These are phyloP conservation scores for Scedosporium dehoogii DNA, from an alignment of 2,329 filamentous ascomycete genomes.

Conservation along the genomic window DNA sequence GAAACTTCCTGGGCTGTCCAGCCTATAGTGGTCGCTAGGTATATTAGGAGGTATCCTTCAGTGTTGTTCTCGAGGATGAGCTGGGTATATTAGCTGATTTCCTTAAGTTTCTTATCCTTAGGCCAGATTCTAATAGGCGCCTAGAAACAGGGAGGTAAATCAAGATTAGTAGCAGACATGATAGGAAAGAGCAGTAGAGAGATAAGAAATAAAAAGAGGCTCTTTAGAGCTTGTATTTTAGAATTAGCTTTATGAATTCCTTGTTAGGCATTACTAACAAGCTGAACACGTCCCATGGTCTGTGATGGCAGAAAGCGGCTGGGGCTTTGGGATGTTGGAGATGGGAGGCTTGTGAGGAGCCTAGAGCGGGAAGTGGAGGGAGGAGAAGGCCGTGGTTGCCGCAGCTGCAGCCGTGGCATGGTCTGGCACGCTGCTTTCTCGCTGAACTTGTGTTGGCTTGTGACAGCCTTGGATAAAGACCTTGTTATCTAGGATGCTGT, in stretches of 20 bases:
- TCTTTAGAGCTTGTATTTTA: conserved; percentile 15
- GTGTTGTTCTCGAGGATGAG: conserved; percentile 13
- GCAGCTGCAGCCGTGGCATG: no score
- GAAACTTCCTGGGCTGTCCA: conserved; percentile 22
- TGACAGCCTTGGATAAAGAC: no score
- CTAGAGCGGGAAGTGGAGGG: no score
- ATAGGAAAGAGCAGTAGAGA: not conserved
- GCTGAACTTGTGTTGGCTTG: no score
- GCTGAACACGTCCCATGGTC: no score
- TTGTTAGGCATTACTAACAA: no score
- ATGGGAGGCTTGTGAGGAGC: no score
- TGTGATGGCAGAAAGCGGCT: no score
- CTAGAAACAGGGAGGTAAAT: conserved; percentile 12
- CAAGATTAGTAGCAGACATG: not conserved
- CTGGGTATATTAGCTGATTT: conserved; percentile 24
- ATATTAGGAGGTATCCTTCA: conserved; percentile 12
- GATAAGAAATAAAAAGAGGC: not conserved
- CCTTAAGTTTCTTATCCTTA: conserved; percentile 31
- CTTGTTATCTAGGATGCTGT: no score
- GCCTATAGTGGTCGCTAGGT: conserved; percentile 17
- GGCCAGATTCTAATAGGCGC: conserved; percentile 36
- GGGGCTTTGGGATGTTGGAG: no score
- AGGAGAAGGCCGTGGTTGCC: no score
- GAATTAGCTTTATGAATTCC: conserved; percentile 33
- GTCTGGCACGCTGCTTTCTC: no score